Evolutionary conservation across 176 grass and related monocot genomes (phyloP).

Genomic region (Alopecurus myosuroides): DNA sequence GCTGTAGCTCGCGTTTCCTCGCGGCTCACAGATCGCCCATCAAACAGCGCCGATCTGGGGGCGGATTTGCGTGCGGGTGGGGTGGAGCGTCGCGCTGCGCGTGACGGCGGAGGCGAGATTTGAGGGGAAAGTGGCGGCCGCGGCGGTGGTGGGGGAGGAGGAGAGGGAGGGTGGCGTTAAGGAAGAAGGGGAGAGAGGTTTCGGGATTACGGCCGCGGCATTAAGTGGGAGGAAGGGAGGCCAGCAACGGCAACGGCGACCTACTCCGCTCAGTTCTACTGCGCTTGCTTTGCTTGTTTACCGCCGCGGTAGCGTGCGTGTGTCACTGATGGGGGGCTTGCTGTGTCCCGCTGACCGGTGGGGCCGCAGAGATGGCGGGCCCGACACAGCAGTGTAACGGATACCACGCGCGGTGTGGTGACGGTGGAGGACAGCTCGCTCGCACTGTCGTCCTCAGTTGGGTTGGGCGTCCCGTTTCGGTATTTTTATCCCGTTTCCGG

Average conservation of each 20-base stretch:
- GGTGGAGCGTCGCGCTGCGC: background rate
- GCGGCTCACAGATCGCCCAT: constrained; percentile 48
- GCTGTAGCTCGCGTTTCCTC: background rate
- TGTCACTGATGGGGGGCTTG: background rate
- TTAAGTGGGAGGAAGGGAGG: constrained; percentile 4
- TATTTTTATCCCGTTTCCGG: background rate
- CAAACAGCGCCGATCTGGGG: constrained; percentile 32
- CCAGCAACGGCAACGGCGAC: constrained; percentile 32
- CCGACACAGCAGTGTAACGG: background rate
- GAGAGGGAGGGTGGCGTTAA: constrained; percentile 3
- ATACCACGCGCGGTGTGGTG: background rate
- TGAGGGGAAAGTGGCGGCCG: constrained; percentile 22
- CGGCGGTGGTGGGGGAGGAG: background rate
- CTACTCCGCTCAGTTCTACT: background rate
- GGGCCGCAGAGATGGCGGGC: background rate
- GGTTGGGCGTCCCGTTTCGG: background rate
- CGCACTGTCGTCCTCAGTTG: constrained; percentile 18
- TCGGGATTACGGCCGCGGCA: constrained; percentile 29
- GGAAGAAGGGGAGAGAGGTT: background rate
- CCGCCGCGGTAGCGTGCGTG: background rate
- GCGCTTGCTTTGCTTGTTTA: background rate
- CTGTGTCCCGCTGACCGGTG: background rate
- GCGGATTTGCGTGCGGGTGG: background rate
- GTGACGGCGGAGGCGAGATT: constrained; percentile 24
- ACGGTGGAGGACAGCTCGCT: constrained; percentile 46